Percentiles rank a stretch among this genome's conserved stretches.
Conservation (phyloP, 2,329 filamentous ascomycete genomes). For the Aspergillus udagawae region DNA sequence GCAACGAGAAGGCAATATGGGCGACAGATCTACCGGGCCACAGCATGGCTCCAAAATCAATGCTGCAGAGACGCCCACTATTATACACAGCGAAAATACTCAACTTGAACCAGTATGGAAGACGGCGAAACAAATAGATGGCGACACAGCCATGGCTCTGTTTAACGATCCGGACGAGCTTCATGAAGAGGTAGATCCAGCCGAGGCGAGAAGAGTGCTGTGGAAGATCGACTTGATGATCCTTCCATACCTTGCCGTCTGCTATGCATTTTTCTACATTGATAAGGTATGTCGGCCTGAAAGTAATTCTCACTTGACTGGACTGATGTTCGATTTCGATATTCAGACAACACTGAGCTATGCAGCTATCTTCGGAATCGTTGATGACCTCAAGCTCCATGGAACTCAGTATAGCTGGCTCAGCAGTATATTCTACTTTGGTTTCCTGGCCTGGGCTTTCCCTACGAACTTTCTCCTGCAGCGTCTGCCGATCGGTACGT, state of each 20-base stretch:
- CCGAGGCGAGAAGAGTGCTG: conserved; percentile 46
- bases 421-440: conserved; percentile 54
- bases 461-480: conserved; percentile 54
- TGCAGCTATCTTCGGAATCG: conserved; percentile 62
- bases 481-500: conserved; percentile 46
- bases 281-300: conserved; percentile 29
- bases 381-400: conserved; percentile 54
- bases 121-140: conserved; percentile 31
- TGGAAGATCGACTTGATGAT: conserved; percentile 59
- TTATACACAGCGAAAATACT: conserved; percentile 27
- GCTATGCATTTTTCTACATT: conserved; percentile 53
- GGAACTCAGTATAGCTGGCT: conserved; percentile 58
- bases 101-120: conserved; percentile 24
- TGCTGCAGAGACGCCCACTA: conserved; percentile 19
- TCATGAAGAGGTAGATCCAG: conserved; percentile 43
- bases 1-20: neutral
- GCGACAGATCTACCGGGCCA: neutral
- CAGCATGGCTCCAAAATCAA: conserved; percentile 18
- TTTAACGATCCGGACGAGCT: conserved; percentile 48
- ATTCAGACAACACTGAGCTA: conserved; percentile 55
- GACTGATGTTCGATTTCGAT: neutral
- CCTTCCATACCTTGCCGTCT: conserved; percentile 53
- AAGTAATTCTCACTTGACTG: neutral
- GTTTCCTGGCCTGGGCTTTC: conserved; percentile 52
- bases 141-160: conserved; percentile 50